Base-by-base conservation (phyloP, 2,329 filamentous ascomycete genomes). In the Grosmannia huntii region DNA sequence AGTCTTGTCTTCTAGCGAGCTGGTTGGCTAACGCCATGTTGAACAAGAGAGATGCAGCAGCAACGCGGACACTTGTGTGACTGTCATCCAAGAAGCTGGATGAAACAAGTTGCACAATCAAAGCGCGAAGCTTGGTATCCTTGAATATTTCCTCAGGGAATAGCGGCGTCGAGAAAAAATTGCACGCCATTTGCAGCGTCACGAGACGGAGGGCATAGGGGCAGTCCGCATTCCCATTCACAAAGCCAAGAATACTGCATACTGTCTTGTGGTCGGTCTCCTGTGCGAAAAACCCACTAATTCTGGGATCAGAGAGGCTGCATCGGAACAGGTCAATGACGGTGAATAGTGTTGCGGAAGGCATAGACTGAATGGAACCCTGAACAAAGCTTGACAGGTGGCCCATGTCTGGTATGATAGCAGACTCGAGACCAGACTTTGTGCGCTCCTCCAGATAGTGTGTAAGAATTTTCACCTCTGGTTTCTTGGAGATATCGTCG, bases 191-290 rank as follows among this genome's bases (percentile, higher is more conserved):
- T 64, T 96, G 91, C 25, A 95, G 72, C 0, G 89, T 86, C 19
- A 95, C 89, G 2, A 96, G 82, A 16, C 90, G 85, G 1, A 95
- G 78, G 5, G 88, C 85, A 67, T 96, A 96, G 0, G 90, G 89
- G 48, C 84, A 87, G 1, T 46, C 46, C 5, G 46, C 4, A 14
- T 25, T 16, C 2, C 27, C 19, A 62, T 80, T 83, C 51, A 89
- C 80, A 44, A 81, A 72, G 3, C 79, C 70, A 3, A 90, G 68
- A 2, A 96, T 71, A 0, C 79, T 74, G 38, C 77, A 67, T 16
- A 92, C 73, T 0, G 87, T 89, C 56, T 73, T 71, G 59, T 88
- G 84, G 10, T 75, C 75, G 19, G 75, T 68, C 68, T 96, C 89
- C 67, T 94, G 87, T 1, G 89, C 89, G 62, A 90, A 90, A 71